These are phyloP conservation scores for Pythium dissimile DNA, from an alignment of 352 stramenopile genomes.

Conservation along the genomic window DNA sequence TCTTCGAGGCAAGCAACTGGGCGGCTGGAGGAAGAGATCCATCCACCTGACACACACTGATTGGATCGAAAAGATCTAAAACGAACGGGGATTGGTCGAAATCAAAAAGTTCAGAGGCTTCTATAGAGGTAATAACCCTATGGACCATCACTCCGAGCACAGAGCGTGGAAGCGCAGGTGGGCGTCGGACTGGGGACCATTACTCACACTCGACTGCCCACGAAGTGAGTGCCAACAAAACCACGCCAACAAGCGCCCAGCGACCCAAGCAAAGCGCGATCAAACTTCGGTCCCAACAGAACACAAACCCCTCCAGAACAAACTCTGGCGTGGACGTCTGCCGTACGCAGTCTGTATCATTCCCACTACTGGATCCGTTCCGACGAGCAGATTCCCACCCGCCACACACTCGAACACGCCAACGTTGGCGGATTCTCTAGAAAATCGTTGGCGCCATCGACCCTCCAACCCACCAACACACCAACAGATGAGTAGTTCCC, in stretches of 20 bases:
- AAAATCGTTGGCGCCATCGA: background rate
- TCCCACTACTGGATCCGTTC: slow-evolving; percentile 6
- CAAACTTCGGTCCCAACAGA: background rate
- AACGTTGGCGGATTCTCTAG: background rate
- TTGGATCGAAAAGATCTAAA: too few species aligned
- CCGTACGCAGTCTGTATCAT: slow-evolving; percentile 10
- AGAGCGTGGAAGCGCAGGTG: slow-evolving; percentile 16
- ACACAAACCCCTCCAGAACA: background rate
- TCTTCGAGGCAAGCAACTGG: background rate
- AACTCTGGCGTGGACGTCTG: background rate
- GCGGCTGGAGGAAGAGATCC: background rate
- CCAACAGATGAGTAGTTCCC: slow-evolving; percentile 2
- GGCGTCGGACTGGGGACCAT: slow-evolving; percentile 25
- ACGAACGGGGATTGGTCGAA: slow-evolving; percentile 1
- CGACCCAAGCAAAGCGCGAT: background rate
- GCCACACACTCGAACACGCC: background rate
- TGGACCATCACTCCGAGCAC: slow-evolving; percentile 12
- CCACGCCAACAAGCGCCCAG: slow-evolving; percentile 5
- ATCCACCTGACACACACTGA: too few species aligned
- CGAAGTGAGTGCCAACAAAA: slow-evolving; percentile 21
- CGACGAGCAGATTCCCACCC: background rate
- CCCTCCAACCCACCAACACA: slow-evolving; percentile 1
- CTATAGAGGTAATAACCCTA: background rate
- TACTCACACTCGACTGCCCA: slow-evolving; percentile 18
- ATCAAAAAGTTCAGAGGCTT: background rate